A percentile compares a stretch with the other conserved stretches of the same genome.
These are phyloP conservation scores for Leccinum griseonigrum DNA, from an alignment of 1,284 basidiomycete species.

Conservation along the genomic window DNA sequence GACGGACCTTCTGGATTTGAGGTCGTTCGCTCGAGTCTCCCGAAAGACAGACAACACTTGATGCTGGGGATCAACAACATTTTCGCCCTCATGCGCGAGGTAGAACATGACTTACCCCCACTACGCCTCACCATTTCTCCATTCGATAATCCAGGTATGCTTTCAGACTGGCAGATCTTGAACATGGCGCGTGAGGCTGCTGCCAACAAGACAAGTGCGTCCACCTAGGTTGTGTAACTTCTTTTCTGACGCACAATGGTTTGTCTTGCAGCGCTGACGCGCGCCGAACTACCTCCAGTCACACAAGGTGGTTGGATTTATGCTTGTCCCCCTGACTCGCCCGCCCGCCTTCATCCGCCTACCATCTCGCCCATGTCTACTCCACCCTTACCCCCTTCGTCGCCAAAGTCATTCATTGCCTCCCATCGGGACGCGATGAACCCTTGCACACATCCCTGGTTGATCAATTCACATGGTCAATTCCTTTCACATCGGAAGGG, in stretches of 20 bases:
- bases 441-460: slow-evolving; percentile 54
- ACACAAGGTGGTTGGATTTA: slow-evolving; percentile 22
- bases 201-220: slow-evolving; percentile 28
- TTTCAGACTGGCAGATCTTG: slow-evolving; percentile 28
- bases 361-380: neutral
- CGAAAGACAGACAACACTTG: neutral
- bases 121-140: slow-evolving; percentile 32
- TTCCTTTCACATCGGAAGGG: slow-evolving; percentile 54
- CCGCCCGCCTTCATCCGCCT: slow-evolving; percentile 14
- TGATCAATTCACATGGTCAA: slow-evolving; percentile 51
- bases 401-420: slow-evolving; percentile 51
- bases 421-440: slow-evolving; percentile 56
- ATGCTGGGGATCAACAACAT: neutral
- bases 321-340: slow-evolving; percentile 25
- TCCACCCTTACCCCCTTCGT: neutral
- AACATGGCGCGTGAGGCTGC: slow-evolving; percentile 27
- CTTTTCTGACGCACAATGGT: neutral
- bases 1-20: slow-evolving; percentile 5
- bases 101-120: slow-evolving; percentile 27
- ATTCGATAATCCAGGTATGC: slow-evolving; percentile 30
- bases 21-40: slow-evolving; percentile 15
- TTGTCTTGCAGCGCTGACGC: slow-evolving; percentile 22
- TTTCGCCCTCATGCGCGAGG: slow-evolving; percentile 19
- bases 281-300: slow-evolving; percentile 22
- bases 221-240: neutral